A percentile compares a stretch with the other conserved stretches of the same genome.
Evolutionary conservation across 257 asterid species (phyloP).

Genomic region (Galeopsis tetrahit): DNA sequence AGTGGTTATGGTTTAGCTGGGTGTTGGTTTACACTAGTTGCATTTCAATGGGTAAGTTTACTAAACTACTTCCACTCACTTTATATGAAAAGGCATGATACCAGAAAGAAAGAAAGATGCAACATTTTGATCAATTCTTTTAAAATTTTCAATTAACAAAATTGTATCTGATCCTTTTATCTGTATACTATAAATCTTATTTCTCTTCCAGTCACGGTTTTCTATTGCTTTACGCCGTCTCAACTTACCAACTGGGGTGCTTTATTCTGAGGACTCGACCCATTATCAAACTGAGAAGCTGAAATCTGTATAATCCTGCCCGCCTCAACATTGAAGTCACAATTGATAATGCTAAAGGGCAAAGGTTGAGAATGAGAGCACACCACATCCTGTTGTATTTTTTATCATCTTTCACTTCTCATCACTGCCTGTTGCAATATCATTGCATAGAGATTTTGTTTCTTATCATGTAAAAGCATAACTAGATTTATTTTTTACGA

Average conservation of each 20-base stretch:
- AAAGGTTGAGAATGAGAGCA: slow-evolving; percentile 6
- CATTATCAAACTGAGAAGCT: slow-evolving; percentile 48
- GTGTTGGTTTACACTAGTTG: slow-evolving; percentile 85
- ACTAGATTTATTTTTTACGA: not conserved
- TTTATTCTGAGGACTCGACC: slow-evolving; percentile 53
- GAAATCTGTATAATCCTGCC: slow-evolving; percentile 46
- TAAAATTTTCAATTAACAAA: too few relatives aligned
- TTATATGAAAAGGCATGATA: not conserved
- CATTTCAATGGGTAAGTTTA: slow-evolving; percentile 87
- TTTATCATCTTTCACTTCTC: slow-evolving; percentile 1
- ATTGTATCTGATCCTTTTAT: not conserved
- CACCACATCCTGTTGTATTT: slow-evolving; percentile 11
- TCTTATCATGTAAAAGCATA: slow-evolving; percentile 6
- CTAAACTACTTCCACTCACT: slow-evolving; percentile 12
- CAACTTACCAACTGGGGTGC: slow-evolving; percentile 58
- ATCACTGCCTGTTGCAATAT: slow-evolving; percentile 12
- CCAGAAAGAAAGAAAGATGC: slow-evolving; percentile 1
- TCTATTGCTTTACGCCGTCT: slow-evolving; percentile 73
- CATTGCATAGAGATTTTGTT: slow-evolving; percentile 4
- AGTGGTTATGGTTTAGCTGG: slow-evolving; percentile 81
- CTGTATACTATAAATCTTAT: slow-evolving; percentile 3
- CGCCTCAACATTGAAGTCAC: slow-evolving; percentile 8
- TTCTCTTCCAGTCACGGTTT: slow-evolving; percentile 69
- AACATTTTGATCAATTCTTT: not conserved
- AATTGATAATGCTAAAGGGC: not conserved